Evolutionary conservation across 2,329 filamentous ascomycete genomes (phyloP).

Genomic region (Claviceps lovelessii): DNA sequence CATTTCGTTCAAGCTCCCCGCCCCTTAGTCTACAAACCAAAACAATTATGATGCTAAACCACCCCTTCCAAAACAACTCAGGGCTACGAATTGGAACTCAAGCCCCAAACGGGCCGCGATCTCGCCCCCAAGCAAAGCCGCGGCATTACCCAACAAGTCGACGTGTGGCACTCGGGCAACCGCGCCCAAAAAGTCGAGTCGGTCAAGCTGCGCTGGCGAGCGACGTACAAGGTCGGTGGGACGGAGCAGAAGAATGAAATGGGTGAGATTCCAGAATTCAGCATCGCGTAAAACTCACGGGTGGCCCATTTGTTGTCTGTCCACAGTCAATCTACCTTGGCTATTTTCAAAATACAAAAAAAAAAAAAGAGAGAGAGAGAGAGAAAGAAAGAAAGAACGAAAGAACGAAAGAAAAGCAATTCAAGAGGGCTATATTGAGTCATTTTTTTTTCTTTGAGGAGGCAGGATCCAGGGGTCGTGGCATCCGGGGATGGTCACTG

Average conservation of each 20-base stretch:
- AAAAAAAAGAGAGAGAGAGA: too few species aligned
- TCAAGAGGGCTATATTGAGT: too few species aligned
- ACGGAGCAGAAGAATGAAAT: slow-evolving; percentile 56
- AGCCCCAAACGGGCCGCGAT: slow-evolving; percentile 69
- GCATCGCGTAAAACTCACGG: slow-evolving; percentile 40
- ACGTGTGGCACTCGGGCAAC: slow-evolving; percentile 60
- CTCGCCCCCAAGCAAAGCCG: slow-evolving; percentile 57
- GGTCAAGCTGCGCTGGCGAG: slow-evolving; percentile 85
- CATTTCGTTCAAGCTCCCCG: too few species aligned
- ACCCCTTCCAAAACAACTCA: slow-evolving; percentile 19
- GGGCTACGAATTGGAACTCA: slow-evolving; percentile 68
- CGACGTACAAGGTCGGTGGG: slow-evolving; percentile 57
- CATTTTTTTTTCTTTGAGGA: too few species aligned
- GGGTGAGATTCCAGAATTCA: slow-evolving; percentile 70
- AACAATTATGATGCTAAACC: not conserved
- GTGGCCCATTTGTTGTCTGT: not conserved
- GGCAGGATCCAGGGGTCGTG: too few species aligned
- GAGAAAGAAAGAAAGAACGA: too few species aligned
- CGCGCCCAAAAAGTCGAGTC: slow-evolving; percentile 51
- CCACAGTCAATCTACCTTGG: not conserved
- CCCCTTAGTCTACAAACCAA: not conserved
- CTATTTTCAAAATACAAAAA: too few species aligned
- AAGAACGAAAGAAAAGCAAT: too few species aligned
- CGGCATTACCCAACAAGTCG: slow-evolving; percentile 70
- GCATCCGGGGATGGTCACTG: too few species aligned